phyloP scores from a whole-genome alignment of 2,329 filamentous ascomycete genomes.

The Colletotrichum zoysiae region DNA sequence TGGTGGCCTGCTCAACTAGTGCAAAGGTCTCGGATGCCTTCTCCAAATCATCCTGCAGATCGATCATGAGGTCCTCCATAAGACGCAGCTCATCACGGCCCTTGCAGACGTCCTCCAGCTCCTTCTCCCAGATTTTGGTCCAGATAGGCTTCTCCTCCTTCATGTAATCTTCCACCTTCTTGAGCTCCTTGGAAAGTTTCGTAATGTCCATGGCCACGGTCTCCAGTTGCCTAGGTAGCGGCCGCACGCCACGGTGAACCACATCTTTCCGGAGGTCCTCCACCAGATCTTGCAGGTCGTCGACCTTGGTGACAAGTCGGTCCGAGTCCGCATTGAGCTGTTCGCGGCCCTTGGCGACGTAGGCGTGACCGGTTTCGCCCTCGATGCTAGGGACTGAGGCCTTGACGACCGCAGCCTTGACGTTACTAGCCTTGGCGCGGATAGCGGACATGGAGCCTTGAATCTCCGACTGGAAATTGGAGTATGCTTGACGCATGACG shows the following conservation, averaged over 20 bases:
- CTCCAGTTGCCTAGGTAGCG: constrained; percentile 90
- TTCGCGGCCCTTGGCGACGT: constrained; percentile 90
- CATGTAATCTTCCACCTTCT: constrained; percentile 94
- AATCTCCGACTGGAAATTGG: constrained; percentile 89
- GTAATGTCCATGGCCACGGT: constrained; percentile 89
- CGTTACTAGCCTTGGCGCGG: constrained; percentile 81
- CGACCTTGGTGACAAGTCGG: constrained; percentile 89
- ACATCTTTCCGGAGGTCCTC: constrained; percentile 98
- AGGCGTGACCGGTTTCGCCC: constrained; percentile 83
- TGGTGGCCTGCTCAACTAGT: constrained; percentile 97
- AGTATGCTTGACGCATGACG: constrained; percentile 92
- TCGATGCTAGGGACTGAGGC: constrained; percentile 78
- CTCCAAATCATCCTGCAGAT: constrained; percentile 93
- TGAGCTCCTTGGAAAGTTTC: constrained; percentile 84
- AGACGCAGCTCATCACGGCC: constrained; percentile 94
- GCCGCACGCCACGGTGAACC: constrained; percentile 90
- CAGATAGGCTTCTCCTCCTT: constrained; percentile 93
- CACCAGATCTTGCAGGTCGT: constrained; percentile 96
- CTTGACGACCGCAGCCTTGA: constrained; percentile 82
- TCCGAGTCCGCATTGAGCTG: constrained; percentile 89
- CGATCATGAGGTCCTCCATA: constrained; percentile 94
- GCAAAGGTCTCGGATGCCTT: constrained; percentile 95
- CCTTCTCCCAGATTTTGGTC: constrained; percentile 99
- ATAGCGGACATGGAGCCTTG: constrained; percentile 88
- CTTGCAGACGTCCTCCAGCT: constrained; percentile 94